These are phyloP conservation scores for Eucalyptus decipiens DNA, from an alignment of 345 rosid genomes.

Conservation along the genomic window DNA sequence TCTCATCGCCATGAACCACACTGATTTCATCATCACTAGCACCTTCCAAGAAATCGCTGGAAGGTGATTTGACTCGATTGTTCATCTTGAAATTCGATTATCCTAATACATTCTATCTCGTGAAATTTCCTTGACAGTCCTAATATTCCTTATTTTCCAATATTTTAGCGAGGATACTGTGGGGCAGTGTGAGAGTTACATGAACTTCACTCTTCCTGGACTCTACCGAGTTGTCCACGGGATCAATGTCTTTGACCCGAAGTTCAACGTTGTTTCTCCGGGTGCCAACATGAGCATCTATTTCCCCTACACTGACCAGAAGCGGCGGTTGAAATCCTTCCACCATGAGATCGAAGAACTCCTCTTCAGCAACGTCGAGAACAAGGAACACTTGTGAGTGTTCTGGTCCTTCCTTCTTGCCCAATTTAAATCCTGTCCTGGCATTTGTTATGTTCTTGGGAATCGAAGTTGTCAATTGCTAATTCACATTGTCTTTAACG, in stretches of 20 bases:
- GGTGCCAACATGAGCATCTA: rapidly evolving
- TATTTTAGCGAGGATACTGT: slow-evolving; percentile 44
- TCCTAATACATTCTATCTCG: background rate
- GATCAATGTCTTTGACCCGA: rapidly evolving
- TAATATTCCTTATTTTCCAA: background rate
- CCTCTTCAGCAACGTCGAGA: rapidly evolving
- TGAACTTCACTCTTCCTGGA: background rate
- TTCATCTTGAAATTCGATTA: background rate
- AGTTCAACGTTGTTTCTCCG: rapidly evolving
- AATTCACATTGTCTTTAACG: too few relatives aligned
- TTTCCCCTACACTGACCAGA: too few relatives aligned
- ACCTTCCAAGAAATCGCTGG: slow-evolving; percentile 96
- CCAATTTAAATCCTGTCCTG: too few relatives aligned
- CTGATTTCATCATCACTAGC: slow-evolving; percentile 97
- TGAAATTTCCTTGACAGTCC: background rate
- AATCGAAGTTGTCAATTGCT: rapidly evolving
- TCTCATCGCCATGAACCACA: slow-evolving; percentile 83
- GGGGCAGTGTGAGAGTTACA: slow-evolving; percentile 83
- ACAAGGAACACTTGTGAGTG: too few relatives aligned
- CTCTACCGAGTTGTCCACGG: rapidly evolving
- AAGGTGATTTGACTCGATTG: slow-evolving; percentile 27
- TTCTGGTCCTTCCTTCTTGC: too few relatives aligned
- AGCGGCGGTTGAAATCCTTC: rapidly evolving
- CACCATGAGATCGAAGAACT: too few relatives aligned
- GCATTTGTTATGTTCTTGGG: rapidly evolving